Base-by-base conservation (phyloP, 768 basidiomycete genomes). In the Collybiopsis luxurians region DNA sequence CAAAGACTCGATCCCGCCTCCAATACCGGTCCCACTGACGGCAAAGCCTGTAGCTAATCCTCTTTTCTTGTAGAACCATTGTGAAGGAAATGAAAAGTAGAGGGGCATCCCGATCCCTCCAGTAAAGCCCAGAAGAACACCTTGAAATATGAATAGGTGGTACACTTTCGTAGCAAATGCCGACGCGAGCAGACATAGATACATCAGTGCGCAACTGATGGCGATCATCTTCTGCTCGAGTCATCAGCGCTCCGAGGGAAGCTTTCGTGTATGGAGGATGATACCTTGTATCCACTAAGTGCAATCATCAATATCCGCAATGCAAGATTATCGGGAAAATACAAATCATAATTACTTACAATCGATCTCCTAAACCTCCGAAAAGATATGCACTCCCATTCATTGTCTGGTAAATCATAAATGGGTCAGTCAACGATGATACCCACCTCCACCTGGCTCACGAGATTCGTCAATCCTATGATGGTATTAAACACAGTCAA, bases 31-130 rank as follows among this genome's bases (percentile, higher is more conserved):
- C 27, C 66, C 68, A 0, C 65, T 64, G 51, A 72, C 70, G 9
- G 73, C 72, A 42, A 73, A 60, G 36, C 69, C 71, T 17, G 71
- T 73, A 12, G 74, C 68, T 4, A 72, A 59, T 9, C 71, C 71
- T 4, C 68, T 68, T 26, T 58, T 64, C 54, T 63, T 64, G 39
- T 63, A 66, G 58, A 74, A 72, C 64, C 70, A 73, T 31, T 71
- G 74, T 0, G 71, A 61, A 21, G 70, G 69, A 13, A 74, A 67
- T 1, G 72, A 65, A 51, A 63, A 68, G 61, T 67, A 71, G 24
- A 61, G 63, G 21, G 57, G 69, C 70, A 69, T 71, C 13, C 56
- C 49, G 13, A 63, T 58, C 5, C 60, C 61, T 17, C 59, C 43
- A 24, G 60, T 63, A 31, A 64, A 27, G 15, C 60, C 59, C 0